Conservation (phyloP, 306 rosid genomes). For the Mucuna pruriens region DNA sequence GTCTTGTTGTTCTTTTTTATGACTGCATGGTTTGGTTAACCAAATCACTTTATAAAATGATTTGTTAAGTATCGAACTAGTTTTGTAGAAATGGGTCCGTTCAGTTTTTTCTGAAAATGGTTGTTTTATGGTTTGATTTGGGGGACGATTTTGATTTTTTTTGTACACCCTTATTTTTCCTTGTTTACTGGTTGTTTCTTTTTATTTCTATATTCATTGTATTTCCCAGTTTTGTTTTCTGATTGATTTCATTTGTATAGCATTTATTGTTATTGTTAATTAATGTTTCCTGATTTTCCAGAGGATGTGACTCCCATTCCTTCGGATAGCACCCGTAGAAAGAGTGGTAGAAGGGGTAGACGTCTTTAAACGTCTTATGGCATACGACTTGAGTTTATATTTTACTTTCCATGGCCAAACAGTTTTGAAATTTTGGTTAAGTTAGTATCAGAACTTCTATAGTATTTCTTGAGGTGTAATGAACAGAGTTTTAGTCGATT, state of each 20-base stretch:
- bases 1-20: neutral
- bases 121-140: too few relatives aligned
- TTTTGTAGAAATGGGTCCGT: too few relatives aligned
- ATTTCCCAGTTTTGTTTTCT: neutral
- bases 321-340: conserved; percentile 89
- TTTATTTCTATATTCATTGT: neutral
- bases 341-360: conserved; percentile 94
- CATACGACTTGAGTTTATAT: conserved; percentile 4
- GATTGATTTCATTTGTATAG: neutral
- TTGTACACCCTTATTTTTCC: too few relatives aligned
- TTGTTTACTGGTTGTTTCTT: neutral
- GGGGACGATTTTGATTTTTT: too few relatives aligned
- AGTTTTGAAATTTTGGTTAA: conserved; percentile 28
- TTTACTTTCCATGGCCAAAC: conserved; percentile 25
- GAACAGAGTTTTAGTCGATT: conserved; percentile 21
- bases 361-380: conserved; percentile 56
- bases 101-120: too few relatives aligned
- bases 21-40: too few relatives aligned
- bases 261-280: neutral
- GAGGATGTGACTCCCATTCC: conserved; percentile 98
- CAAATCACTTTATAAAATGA: too few relatives aligned
- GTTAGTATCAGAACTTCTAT: conserved; percentile 5
- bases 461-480: conserved; percentile 33
- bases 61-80: too few relatives aligned
- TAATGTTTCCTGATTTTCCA: conserved; percentile 24